These are phyloP conservation scores for Ambispora gerdemannii DNA, from an alignment of 192 early-diverging fungal genomes.

Conservation along the genomic window DNA sequence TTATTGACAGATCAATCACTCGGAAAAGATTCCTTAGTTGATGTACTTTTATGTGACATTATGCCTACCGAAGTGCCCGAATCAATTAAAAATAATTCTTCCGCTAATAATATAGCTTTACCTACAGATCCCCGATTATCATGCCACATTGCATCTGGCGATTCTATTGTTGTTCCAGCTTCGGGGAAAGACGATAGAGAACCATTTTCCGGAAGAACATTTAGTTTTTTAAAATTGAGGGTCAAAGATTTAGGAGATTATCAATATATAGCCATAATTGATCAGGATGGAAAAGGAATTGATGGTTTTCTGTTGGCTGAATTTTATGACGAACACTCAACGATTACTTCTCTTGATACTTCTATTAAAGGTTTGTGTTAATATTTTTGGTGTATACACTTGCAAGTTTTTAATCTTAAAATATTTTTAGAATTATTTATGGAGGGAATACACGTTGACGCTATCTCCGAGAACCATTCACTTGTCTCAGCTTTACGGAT, in stretches of 20 bases:
- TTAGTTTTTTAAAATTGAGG: slow-evolving; percentile 39
- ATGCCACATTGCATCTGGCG: slow-evolving; percentile 33
- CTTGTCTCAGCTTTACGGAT: slow-evolving; percentile 44
- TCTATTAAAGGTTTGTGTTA: slow-evolving; percentile 47
- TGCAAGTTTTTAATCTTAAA: slow-evolving; percentile 1
- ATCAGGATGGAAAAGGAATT: slow-evolving; percentile 32
- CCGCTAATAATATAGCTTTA: slow-evolving; percentile 19
- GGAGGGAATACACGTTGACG: slow-evolving; percentile 29
- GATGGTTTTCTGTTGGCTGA: slow-evolving; percentile 47
- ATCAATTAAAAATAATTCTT: neutral
- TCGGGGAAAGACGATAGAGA: slow-evolving; percentile 23
- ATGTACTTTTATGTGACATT: slow-evolving; percentile 46
- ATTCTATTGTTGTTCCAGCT: slow-evolving; percentile 38
- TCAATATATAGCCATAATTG: slow-evolving; percentile 40
- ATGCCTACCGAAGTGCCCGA: neutral
- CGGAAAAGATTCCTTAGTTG: slow-evolving; percentile 31
- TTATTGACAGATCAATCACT: slow-evolving; percentile 41
- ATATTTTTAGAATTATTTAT: slow-evolving; percentile 29
- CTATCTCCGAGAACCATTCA: slow-evolving; percentile 21
- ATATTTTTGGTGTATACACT: slow-evolving; percentile 25
- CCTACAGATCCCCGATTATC: slow-evolving; percentile 26
- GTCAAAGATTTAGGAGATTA: slow-evolving; percentile 40
- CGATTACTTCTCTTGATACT: slow-evolving; percentile 31
- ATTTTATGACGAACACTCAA: slow-evolving; percentile 32
- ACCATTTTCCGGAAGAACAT: slow-evolving; percentile 36